A percentile compares a stretch with the other conserved stretches of the same genome.
phyloP scores from a whole-genome alignment of 208 protist species.

The Crithidia fasciculata region DNA sequence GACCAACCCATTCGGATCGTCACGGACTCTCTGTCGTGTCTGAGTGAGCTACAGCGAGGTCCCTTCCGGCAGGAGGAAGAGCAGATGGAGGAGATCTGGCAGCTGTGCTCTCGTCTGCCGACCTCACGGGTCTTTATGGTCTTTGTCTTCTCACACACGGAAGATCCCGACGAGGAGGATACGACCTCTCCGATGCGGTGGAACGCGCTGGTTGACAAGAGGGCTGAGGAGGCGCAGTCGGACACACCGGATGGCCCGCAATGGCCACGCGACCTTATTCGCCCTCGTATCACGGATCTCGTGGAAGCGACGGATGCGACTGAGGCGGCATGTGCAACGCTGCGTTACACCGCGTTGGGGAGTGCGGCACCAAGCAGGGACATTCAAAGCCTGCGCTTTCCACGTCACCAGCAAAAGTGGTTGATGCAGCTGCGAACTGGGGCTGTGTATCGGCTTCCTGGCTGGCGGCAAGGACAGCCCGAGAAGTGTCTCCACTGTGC shows the following conservation, averaged over 20 bases:
- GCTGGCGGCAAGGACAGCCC: background rate
- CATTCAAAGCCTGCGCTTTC: background rate
- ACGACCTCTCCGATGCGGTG: background rate
- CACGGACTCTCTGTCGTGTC: background rate
- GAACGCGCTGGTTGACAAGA: background rate
- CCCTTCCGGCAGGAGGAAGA: background rate
- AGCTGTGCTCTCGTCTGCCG: background rate
- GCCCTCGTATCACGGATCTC: background rate
- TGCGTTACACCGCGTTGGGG: background rate
- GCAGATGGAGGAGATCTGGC: conserved; percentile 4
- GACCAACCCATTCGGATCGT: background rate
- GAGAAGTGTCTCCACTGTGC: background rate
- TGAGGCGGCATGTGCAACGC: background rate
- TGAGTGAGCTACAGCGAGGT: background rate
- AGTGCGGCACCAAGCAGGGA: background rate
- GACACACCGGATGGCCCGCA: background rate
- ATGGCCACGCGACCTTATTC: conserved; percentile 1
- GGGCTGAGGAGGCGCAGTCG: background rate
- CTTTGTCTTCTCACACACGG: background rate
- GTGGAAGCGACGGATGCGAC: background rate
- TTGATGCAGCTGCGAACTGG: background rate
- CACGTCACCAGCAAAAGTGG: background rate
- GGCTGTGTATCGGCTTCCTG: background rate
- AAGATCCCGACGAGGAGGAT: background rate
- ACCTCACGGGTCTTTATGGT: background rate